Evolutionary conservation across 805 yeast genomes (phyloP), one percentile per base, ranked within the genome.

Genomic region (Candida krabiensis): DNA sequence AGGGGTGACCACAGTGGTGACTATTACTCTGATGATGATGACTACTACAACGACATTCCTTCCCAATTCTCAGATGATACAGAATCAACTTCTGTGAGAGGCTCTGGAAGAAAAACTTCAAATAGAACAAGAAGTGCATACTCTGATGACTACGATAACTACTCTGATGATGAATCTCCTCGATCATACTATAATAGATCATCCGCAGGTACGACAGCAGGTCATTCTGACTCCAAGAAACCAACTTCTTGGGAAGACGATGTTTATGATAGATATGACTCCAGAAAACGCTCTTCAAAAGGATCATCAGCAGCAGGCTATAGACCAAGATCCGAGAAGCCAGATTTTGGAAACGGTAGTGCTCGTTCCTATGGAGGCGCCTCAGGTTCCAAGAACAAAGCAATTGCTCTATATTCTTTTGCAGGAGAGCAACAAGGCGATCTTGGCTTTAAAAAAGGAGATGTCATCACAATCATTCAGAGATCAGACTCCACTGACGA

Each of bases 381-480:
- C 7, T 68, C 75, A 32, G 72, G 83, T 4, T 46, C 50, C 9
- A 49, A 43, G 18, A 82, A 79, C 48, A 90, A 88, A 61, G 99
- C 96, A 1, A 83, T 88, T 43, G 99, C 99, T 0, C 69, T 89
- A 48, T 91, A 76, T 64, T 73, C 89, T 2, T 91, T 93, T 62
- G 84, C 81, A 35, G 98, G 97, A 19, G 96, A 90, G 62, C 95
- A 91, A 65, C 59, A 73, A n/a, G 97, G 97, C 5, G 99, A 93
- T 62, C 71, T 93, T 55, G 77, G 95, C 4, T 93, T 93, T 72
- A 82, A 79, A 50, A 93, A 93, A 69, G 99, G 99, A 38, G 99
- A 93, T 61, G 84, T 86, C 12, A 86, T 93, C 50, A 83, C 87
- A 29, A 85, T 93, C 49, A 67, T 86, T 39, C 87, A 89, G 62